Evolutionary conservation across 805 yeast genomes (phyloP), one percentile per base, ranked within the genome.

Genomic region (Metschnikowia sp.): DNA sequence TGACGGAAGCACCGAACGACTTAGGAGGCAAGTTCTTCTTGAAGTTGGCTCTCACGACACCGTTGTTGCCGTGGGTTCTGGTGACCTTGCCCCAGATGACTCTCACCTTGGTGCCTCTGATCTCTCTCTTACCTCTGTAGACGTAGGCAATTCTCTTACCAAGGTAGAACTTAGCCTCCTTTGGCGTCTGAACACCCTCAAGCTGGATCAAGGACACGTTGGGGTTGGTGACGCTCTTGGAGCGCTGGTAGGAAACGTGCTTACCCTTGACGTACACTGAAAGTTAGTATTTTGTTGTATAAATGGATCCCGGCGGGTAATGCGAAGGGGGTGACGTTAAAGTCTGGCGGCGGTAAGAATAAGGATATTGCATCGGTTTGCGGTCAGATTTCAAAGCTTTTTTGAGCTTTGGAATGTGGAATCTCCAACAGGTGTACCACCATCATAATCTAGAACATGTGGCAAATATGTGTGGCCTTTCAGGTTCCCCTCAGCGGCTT

Each of bases 121-220:
- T 78, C 81, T 91, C 98, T 83, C 90, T 94, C 70, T 87, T 78
- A 74, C 96, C 96, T 80, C 96, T 88, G 97, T 94, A 94, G 68
- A 94, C 98, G 84, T 88, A 94, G 68, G 98, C 99, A 64, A 94
- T 85, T 77, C 96, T 88, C 89, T 94, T 94, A 81, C 99, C 99
- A 69, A 94, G 84, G 95, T 94, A 94, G 85, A 94, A 94, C 81
- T 88, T 86, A 68, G 99, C 97, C 60, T 92, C 99, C 74, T 88
- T 84, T 67, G 96, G 81, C 72, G 79, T 72, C 59, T 84, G 74
- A 67, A 94, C 99, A 78, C 96, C 96, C 82, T 94, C 99, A 71
- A 92, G 86, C 83, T 94, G 88, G 76, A 94, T 81, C 77, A 94
- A 84, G 60, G 99, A 94, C 67, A 88, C 88, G 82, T 88, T 86